Evolutionary conservation across 192 early-diverging fungal genomes (phyloP).

Genomic region (Irineochytrium annulatum): DNA sequence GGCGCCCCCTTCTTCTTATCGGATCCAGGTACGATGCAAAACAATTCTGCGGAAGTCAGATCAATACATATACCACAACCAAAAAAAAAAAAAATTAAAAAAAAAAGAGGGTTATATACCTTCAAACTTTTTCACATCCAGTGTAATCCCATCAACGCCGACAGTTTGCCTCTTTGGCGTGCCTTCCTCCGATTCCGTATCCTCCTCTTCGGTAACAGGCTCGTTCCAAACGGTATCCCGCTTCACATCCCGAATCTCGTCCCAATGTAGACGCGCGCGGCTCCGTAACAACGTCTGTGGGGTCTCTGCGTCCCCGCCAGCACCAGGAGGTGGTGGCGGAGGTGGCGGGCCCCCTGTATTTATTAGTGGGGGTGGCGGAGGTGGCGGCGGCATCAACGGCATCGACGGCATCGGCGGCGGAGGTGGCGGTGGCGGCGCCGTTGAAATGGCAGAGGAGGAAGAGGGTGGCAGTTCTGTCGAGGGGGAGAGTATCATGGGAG

Average conservation of each 20-base stretch:
- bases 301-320: neutral
- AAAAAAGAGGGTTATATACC: constrained; percentile 19
- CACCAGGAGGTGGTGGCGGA: neutral
- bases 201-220: neutral
- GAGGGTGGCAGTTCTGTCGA: neutral
- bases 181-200: constrained; percentile 4
- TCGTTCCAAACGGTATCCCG: neutral
- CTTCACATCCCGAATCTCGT: neutral
- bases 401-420: too few relatives aligned
- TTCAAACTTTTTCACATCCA: constrained; percentile 45
- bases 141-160: constrained; percentile 21
- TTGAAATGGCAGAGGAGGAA: neutral
- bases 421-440: neutral
- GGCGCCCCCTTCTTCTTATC: constrained; percentile 21
- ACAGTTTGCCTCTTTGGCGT: constrained; percentile 2
- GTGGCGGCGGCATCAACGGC: too few relatives aligned
- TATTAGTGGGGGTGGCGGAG: neutral
- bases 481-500: neutral
- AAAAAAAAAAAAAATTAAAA: constrained; percentile 1
- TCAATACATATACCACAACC: too few relatives aligned
- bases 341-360: neutral
- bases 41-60: constrained; percentile 44
- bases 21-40: constrained; percentile 40
- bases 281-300: neutral
- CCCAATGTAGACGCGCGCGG: neutral